These are phyloP conservation scores for Fusarium goolgardi DNA, from an alignment of 2,329 filamentous ascomycete species.

Conservation along the genomic window DNA sequence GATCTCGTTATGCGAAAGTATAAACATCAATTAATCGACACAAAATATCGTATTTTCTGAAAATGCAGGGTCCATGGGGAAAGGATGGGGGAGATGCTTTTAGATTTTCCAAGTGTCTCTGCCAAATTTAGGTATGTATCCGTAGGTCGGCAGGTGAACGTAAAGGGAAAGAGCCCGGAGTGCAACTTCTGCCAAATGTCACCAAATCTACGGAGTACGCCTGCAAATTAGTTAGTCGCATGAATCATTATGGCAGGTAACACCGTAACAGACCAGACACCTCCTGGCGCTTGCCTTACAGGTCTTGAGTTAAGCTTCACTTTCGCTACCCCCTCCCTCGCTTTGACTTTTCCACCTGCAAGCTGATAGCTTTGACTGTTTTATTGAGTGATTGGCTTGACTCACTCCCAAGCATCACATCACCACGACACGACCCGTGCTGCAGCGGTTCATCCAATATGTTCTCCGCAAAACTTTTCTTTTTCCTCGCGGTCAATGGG, in stretches of 20 bases:
- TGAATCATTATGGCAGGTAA: constrained; percentile 10
- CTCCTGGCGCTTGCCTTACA: neutral
- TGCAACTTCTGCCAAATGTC: constrained; percentile 9
- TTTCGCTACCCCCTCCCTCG: neutral
- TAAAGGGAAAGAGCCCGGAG: constrained; percentile 1
- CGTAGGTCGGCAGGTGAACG: neutral
- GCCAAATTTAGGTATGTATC: constrained; percentile 1
- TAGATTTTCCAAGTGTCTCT: constrained; percentile 18
- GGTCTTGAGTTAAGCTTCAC: constrained; percentile 11
- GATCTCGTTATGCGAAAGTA: constrained; percentile 20
- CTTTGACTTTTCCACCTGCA: constrained; percentile 9
- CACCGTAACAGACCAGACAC: neutral
- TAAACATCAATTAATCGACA: constrained; percentile 10
- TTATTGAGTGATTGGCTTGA: neutral
- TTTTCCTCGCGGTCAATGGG: constrained; percentile 10
- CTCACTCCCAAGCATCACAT: constrained; percentile 29
- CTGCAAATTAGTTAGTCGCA: constrained; percentile 7
- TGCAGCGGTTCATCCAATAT: constrained; percentile 5
- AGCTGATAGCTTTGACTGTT: neutral
- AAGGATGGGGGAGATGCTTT: constrained; percentile 4
- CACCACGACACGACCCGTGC: constrained; percentile 32
- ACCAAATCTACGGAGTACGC: constrained; percentile 1
- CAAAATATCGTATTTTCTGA: neutral
- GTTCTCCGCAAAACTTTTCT: neutral
- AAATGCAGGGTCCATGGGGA: constrained; percentile 21